phyloP scores from a whole-genome alignment of 495 filamentous ascomycete genomes.

The Penicillium steckii region DNA sequence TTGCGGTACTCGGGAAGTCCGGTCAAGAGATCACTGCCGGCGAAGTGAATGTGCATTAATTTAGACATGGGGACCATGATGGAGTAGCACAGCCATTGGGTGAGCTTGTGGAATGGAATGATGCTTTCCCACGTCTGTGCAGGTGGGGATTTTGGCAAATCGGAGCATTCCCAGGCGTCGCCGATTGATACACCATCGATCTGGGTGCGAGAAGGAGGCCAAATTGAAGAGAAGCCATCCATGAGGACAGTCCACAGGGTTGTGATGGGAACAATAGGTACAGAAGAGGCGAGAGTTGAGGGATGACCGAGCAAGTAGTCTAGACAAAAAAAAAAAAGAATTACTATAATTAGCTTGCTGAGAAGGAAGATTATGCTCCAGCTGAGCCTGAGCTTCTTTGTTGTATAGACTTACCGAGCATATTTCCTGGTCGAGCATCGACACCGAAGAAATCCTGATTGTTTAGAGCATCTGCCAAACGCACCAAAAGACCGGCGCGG shows the following conservation, averaged over 20 bases:
- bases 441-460: slow-evolving; percentile 84
- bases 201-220: slow-evolving; percentile 84
- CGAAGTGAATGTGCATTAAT: slow-evolving; percentile 62
- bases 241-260: slow-evolving; percentile 89
- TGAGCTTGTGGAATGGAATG: slow-evolving; percentile 79
- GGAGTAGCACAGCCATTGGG: slow-evolving; percentile 73
- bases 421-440: slow-evolving; percentile 84
- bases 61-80: slow-evolving; percentile 69
- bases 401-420: slow-evolving; percentile 68
- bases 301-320: slow-evolving; percentile 93
- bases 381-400: too few relatives aligned
- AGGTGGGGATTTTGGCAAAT: slow-evolving; percentile 71
- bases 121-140: slow-evolving; percentile 87
- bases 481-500: slow-evolving; percentile 74
- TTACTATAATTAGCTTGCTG: too few relatives aligned
- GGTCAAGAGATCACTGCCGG: slow-evolving; percentile 61
- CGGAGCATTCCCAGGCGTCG: slow-evolving; percentile 90
- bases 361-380: too few relatives aligned
- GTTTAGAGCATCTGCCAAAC: slow-evolving; percentile 72
- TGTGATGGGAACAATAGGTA: slow-evolving; percentile 85
- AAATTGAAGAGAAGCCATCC: slow-evolving; percentile 82
- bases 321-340: slow-evolving; percentile 31
- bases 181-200: slow-evolving; percentile 88
- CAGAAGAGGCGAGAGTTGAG: slow-evolving; percentile 79
- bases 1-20: slow-evolving; percentile 71